Conservation (phyloP, 257 asterid genomes). For the Fraxinus cuspidata region DNA sequence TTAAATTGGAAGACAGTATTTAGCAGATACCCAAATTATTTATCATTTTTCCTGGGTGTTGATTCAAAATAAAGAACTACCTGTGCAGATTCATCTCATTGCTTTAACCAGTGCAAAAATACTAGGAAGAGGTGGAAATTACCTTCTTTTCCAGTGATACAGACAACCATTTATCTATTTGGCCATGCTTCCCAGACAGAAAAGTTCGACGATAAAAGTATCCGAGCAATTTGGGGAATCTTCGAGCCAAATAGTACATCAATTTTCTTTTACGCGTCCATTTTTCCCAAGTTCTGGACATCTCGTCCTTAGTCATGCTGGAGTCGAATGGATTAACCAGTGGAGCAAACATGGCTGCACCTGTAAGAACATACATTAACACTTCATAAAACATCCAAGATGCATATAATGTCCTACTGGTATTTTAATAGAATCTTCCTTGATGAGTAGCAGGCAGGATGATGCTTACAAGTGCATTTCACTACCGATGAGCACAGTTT, state of each 20-base stretch:
- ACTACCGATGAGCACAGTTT: neutral
- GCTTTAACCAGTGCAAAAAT: neutral
- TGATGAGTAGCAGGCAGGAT: conserved; percentile 1
- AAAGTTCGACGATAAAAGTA: conserved; percentile 61
- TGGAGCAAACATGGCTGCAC: conserved; percentile 82
- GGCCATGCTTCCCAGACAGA: conserved; percentile 81
- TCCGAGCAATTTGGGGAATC: conserved; percentile 66
- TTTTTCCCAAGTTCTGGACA: conserved; percentile 62
- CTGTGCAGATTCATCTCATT: neutral
- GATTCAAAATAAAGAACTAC: neutral
- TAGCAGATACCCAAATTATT: neutral
- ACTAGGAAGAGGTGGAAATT: neutral
- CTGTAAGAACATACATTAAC: conserved; percentile 32
- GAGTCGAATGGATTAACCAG: conserved; percentile 73
- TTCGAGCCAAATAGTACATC: conserved; percentile 64
- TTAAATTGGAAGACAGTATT: neutral
- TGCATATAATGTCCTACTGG: neutral
- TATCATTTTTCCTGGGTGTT: neutral
- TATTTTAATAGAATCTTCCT: neutral
- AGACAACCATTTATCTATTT: conserved; percentile 67
- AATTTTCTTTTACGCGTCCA: conserved; percentile 63
- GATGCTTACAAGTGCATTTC: neutral
- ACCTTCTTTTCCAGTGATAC: conserved; percentile 71
- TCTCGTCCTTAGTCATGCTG: conserved; percentile 80
- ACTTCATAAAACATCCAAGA: neutral